Conservation (phyloP, 1,284 basidiomycete genomes). For the Trichosporon sp. region DNA sequence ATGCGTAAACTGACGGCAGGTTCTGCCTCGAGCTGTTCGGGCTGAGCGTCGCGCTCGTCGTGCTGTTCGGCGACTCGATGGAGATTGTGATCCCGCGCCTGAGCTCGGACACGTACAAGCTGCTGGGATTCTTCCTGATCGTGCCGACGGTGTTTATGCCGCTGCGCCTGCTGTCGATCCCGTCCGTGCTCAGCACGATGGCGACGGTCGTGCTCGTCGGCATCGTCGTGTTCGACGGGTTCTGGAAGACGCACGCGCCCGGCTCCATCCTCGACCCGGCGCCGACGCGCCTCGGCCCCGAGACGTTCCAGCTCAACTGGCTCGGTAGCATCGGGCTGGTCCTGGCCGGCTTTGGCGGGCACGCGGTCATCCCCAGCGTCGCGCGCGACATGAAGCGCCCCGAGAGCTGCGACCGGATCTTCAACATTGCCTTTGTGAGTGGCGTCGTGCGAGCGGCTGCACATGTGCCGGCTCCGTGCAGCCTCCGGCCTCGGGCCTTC, state of each 20-base stretch:
- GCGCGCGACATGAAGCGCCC: constrained; percentile 87
- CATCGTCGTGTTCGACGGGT: constrained; percentile 79
- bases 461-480: no score
- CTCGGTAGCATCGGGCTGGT: constrained; percentile 68
- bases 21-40: constrained; percentile 84
- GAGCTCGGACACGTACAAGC: constrained; percentile 68
- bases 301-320: constrained; percentile 54
- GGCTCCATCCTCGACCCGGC: constrained; percentile 77
- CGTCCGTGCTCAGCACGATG: constrained; percentile 75
- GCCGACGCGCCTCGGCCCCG: constrained; percentile 62
- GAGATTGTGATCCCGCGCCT: constrained; percentile 64
- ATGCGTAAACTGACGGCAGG: constrained; percentile 29
- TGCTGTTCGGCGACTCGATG: constrained; percentile 79
- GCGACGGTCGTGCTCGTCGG: constrained; percentile 71
- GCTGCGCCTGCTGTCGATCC: constrained; percentile 73
- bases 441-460: neutral
- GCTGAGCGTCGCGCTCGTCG: constrained; percentile 66
- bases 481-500: no score
- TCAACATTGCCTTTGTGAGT: constrained; percentile 45
- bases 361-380: constrained; percentile 85
- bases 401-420: constrained; percentile 64
- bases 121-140: constrained; percentile 68
- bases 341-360: constrained; percentile 96
- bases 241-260: constrained; percentile 69
- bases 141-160: constrained; percentile 80